A percentile compares a stretch with the other conserved stretches of the same genome.
phyloP scores from a whole-genome alignment of 768 basidiomycete genomes.

The Cantharellus cinnabarinus region DNA sequence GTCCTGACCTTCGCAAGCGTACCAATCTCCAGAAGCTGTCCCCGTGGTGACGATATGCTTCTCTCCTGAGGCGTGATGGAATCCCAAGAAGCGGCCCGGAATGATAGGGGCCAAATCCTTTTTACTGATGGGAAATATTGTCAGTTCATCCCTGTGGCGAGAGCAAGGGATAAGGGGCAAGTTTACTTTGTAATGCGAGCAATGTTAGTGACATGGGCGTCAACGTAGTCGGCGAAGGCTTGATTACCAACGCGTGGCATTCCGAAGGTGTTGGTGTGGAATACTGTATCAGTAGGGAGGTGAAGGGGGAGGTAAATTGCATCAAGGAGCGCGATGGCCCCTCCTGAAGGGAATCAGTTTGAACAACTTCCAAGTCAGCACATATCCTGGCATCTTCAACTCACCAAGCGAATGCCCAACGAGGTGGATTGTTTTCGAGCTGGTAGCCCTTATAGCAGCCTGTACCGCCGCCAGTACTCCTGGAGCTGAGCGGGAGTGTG shows the following conservation, averaged over 20 bases:
- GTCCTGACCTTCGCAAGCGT: background rate
- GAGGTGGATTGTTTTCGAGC: slow-evolving; percentile 13
- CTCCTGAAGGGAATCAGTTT: background rate
- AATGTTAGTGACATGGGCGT: background rate
- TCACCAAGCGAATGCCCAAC: slow-evolving; percentile 21
- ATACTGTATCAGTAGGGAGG: background rate
- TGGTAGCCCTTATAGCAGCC: slow-evolving; percentile 10
- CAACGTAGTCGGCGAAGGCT: background rate
- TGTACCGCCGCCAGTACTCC: slow-evolving; percentile 16
- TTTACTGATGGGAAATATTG: background rate
- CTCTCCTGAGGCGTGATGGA: background rate
- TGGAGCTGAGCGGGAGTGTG: slow-evolving; percentile 9
- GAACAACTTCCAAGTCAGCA: no score
- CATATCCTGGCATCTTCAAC: no score
- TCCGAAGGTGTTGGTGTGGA: background rate
- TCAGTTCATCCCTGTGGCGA: background rate
- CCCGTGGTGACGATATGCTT: background rate
- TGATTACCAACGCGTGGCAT: background rate
- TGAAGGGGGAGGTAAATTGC: background rate
- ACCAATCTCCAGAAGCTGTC: background rate
- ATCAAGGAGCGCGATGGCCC: background rate
- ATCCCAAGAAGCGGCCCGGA: background rate
- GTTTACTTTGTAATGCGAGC: background rate
- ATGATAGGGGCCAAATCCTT: background rate
- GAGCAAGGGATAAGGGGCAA: background rate